Percentiles rank a stretch among this genome's conserved stretches.
Evolutionary conservation across 192 early-diverging fungal genomes (phyloP).

Genomic region (Phycomyces nitens): DNA sequence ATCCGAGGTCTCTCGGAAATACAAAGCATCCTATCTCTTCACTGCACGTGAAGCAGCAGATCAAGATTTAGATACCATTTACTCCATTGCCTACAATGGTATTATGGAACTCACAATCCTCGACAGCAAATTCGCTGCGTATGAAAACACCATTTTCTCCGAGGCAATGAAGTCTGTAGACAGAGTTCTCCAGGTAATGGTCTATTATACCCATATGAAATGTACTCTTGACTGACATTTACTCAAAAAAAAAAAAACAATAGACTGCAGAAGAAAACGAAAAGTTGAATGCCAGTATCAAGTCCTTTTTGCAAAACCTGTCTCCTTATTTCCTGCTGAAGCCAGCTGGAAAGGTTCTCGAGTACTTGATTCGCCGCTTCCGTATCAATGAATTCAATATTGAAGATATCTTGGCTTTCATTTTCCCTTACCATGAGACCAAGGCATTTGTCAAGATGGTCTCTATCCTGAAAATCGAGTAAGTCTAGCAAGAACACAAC

Average conservation of each 20-base stretch:
- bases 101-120: conserved; percentile 68
- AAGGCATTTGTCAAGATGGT: conserved; percentile 82
- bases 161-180: conserved; percentile 76
- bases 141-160: conserved; percentile 76
- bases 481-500: conserved; percentile 31
- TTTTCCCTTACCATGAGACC: conserved; percentile 95
- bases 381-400: conserved; percentile 87
- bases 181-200: conserved; percentile 68
- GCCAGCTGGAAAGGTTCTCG: conserved; percentile 82
- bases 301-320: conserved; percentile 67
- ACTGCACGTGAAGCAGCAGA: conserved; percentile 81
- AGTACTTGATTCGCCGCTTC: conserved; percentile 89
- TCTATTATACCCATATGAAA: no score
- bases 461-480: conserved; percentile 65
- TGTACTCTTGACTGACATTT: no score
- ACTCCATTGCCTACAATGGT: conserved; percentile 77
- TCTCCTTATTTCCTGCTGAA: conserved; percentile 84
- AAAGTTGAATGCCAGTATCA: conserved; percentile 73
- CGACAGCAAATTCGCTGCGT: conserved; percentile 61
- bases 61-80: conserved; percentile 83
- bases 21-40: conserved; percentile 78
- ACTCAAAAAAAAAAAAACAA: no score
- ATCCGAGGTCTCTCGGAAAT: conserved; percentile 52
- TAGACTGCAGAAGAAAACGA: conserved; percentile 78
- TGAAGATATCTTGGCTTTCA: conserved; percentile 66